Base-by-base conservation (phyloP, 257 asterid species). In the Nicotiana sylvestris region DNA sequence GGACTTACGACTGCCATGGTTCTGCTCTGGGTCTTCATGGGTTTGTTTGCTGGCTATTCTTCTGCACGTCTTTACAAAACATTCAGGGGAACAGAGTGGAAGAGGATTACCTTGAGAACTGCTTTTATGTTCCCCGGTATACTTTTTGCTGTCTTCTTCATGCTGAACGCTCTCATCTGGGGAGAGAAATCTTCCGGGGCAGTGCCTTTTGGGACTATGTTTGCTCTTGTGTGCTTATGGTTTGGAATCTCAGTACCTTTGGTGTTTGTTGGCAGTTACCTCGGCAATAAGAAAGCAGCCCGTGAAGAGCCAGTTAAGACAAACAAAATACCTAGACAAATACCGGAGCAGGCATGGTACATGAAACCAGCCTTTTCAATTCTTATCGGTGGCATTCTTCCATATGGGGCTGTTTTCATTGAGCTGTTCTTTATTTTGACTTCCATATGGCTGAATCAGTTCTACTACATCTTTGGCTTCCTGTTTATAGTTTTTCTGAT, bases 1-100 rank as follows among this genome's bases (percentile, higher is more conserved):
- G 98, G 97, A 74, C 92, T 93, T 56, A 93, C 91, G 97, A 93
- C 98, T 27, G 98, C 96, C 82, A 93, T 92, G 98, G 98, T 93
- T 83, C 90, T 93, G 29, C 87, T 93, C 69, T 93, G 98, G 98
- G 98, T 93, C 78, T 93, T 93, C 70, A 93, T 93, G 98, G 98
- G 98, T 53, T 88, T 91, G 81, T 92, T 92, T 69, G 98, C 91
- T 65, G 98, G 98, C 57, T 93, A 91, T 84, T 90, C 98, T 4
- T 93, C 98, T 13, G 89, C 94, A 56, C 92, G 97, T 32, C 86
- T 93, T 1, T 90, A 92, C 85, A 92, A 89, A 87, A 91, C 90
- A 91, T 90, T 93, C 82, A 92, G 89, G 83, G 98, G 98, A 78
- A 88, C 94, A 1, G 92, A 93, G 21, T 93, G 98, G 98, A 93